Conservation (phyloP, 31 red algal genomes). For the Odonthalia washingtoniensis region DNA sequence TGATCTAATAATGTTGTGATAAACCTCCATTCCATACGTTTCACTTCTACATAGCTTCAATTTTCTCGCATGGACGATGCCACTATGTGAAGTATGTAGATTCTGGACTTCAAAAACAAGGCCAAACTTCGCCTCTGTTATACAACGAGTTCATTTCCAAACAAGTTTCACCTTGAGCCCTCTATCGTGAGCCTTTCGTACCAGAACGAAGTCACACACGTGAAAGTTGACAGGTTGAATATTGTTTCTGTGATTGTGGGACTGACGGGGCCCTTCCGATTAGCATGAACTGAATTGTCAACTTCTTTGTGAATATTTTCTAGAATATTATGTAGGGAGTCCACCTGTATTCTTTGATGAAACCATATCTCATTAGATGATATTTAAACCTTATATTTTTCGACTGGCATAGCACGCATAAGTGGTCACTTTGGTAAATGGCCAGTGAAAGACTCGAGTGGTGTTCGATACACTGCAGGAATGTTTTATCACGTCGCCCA, state of each 20-base stretch:
- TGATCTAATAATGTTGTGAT: background rate
- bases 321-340: conserved; percentile 25
- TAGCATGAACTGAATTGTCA: background rate
- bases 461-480: conserved; percentile 37
- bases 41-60: background rate
- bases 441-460: conserved; percentile 53
- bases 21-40: background rate
- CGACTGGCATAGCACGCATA: conserved; percentile 11
- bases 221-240: background rate
- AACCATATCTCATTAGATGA: background rate
- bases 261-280: background rate
- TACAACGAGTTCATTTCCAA: background rate
- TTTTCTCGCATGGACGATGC: background rate
- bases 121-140: background rate
- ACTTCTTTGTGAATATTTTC: conserved; percentile 43
- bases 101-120: conserved; percentile 3
- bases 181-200: background rate
- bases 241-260: background rate
- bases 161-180: background rate
- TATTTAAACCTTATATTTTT: background rate
- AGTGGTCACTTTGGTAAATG: conserved; percentile 24
- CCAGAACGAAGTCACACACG: background rate
- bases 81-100: background rate
- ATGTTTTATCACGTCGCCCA: background rate
- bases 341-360: background rate